Base-by-base conservation (phyloP, 1,284 basidiomycete genomes). In the Pseudozyma flocculosa region DNA sequence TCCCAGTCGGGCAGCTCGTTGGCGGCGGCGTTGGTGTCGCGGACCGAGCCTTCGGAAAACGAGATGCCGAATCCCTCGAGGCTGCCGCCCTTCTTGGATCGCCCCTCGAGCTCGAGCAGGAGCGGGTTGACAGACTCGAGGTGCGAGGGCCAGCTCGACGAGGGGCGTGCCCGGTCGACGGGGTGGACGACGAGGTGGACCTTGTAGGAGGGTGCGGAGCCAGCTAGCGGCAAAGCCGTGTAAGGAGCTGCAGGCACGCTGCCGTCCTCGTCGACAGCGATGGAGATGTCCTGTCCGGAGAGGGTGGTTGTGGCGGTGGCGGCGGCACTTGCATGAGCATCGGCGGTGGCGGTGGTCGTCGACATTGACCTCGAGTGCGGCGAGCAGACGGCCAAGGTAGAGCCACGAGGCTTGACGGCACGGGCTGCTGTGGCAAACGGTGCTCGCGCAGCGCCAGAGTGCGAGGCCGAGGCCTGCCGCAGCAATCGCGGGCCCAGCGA, bases 101-200 rank as follows among this genome's bases (percentile, higher is more conserved):
- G 63, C 36, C 61, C 63, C 30, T 53, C 50, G 47, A 76, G 69
- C 64, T 76, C 73, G 2, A 68, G 52, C 38, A 68, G 43, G 17
- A 76, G 51, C 0, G 73, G 70, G 19, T 58, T 64, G 22, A 68
- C 68, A 4, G 65, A 54, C 15, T 69, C 70, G 26, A 76, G 41
- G 30, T 68, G 62, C 3, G 65, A 64, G 2, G 73, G 73, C 73
- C 73, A 76, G 2, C 66, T 61, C 18, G 45, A 47, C 1, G 38
- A 15, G 1, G 70, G 64, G 17, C 68, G 53, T 9, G 56, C 13
- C 2, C 53, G 39, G n/a, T 60, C 48, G 36, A 47, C 61, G 0
- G 73, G 68, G 26, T 63, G 62, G 7, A 76, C 51, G 29, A 76
- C 49, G n/a, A 76, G 50, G 34, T 72, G 70, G 1, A 67, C 60